Evolutionary conservation across 306 rosid species (phyloP), one percentile per base, ranked within the genome.

Genomic region (Trichosanthes cucumerina): DNA sequence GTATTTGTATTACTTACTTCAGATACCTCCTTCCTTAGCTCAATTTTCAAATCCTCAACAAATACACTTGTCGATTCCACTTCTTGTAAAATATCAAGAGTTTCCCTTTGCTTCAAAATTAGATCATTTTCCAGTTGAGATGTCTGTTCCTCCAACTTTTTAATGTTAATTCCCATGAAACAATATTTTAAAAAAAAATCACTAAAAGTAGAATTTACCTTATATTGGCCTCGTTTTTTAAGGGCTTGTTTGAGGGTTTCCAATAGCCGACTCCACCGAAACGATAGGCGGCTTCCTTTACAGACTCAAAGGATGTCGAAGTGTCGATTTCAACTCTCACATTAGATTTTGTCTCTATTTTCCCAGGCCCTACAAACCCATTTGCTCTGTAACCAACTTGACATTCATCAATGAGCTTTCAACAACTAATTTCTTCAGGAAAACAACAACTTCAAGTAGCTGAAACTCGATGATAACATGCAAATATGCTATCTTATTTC

Each of bases 201-300:
- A 21, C 4, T 0, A 6, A 18, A 0, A 19, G 53, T 24, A 41
- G 31, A 39, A 36, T 64, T 16, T 31, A 34, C 38, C 3, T 9
- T 28, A 53, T 58, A 81, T 54, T n/a, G 3, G 38, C 53, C 54
- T 91, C 90, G 89, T 83, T 23, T 75, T 85, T 58, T 63, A 74
- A 50, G 6, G 78, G 80, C 10, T 83, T 80, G 53, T 69, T 31
- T n/a, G 85, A 41, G 76, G 97, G 97, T 62, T 84, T 93, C 97
- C 97, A 93, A 81, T 81, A 91, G 60, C 96, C 98, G 72, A 89
- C 44, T 43, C 97, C 97, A 4, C 96, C 97, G 64, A 93, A 93
- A 23, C 86, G 86, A 41, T 69, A 83, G 7, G 84, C 97, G 0
- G 98, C 97, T 38, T 91, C 97, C 75, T 89, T 91, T 57, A 93